Conservation (phyloP, 768 basidiomycete species). For the Boletus huronensis region DNA sequence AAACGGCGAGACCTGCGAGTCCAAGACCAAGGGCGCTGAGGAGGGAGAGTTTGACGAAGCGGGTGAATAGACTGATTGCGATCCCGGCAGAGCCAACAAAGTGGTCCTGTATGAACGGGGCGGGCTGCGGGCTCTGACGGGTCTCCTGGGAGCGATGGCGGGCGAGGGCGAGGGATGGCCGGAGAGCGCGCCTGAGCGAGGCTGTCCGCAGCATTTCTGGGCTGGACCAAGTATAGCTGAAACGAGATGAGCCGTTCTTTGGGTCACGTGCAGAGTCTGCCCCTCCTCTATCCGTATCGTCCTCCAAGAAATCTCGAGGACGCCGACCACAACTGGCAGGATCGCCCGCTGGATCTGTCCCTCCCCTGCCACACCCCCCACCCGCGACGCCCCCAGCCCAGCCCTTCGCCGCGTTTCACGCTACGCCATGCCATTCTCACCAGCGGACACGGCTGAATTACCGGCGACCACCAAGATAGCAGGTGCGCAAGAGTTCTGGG, state of each 20-base stretch:
- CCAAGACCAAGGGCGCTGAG: conserved; percentile 43
- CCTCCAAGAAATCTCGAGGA: neutral
- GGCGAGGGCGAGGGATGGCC: neutral
- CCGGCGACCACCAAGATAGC: neutral
- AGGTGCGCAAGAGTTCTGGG: neutral
- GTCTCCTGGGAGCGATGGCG: conserved; percentile 19
- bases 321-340: neutral
- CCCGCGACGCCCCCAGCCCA: no score
- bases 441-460: neutral
- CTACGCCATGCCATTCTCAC: neutral
- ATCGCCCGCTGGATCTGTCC: neutral
- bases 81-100: conserved; percentile 35
- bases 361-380: neutral
- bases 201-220: conserved; percentile 13
- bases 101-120: conserved; percentile 31
- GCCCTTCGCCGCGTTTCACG: no score
- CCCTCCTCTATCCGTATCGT: no score
- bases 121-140: neutral
- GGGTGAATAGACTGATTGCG: conserved; percentile 43
- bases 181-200: conserved; percentile 2
- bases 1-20: conserved; percentile 44
- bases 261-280: neutral
- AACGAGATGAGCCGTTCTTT: neutral
- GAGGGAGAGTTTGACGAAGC: conserved; percentile 49
- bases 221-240: neutral